These are phyloP conservation scores for Sphagnum fallax DNA, from an alignment of 228 moss, liverwort and hornwort genomes.

Conservation along the genomic window DNA sequence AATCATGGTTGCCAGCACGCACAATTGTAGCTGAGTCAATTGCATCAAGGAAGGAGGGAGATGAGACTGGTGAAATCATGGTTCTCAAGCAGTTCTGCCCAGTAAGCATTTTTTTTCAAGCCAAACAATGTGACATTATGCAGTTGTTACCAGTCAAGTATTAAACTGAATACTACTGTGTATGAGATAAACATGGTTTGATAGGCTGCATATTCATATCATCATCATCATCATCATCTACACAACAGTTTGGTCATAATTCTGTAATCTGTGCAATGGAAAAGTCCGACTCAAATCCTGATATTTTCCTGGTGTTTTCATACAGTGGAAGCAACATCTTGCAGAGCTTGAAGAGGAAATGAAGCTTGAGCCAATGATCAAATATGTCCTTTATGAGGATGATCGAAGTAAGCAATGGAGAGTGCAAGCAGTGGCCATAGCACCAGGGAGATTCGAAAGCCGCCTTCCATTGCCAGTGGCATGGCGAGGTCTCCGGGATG, in stretches of 20 bases:
- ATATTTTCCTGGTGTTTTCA: no score
- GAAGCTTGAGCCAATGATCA: constrained; percentile 60
- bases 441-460: constrained; percentile 74
- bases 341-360: constrained; percentile 81
- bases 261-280: no score
- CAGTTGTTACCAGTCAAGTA: no score
- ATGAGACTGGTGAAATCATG: constrained; percentile 82
- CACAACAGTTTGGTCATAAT: no score
- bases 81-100: constrained; percentile 79
- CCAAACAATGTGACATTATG: no score
- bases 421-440: constrained; percentile 76
- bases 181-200: no score
- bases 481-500: constrained; percentile 88
- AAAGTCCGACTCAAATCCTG: no score
- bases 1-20: constrained; percentile 93
- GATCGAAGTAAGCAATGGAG: constrained; percentile 86
- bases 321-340: constrained; percentile 87
- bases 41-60: constrained; percentile 60
- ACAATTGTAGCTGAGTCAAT: constrained; percentile 79
- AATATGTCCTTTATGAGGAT: constrained; percentile 97
- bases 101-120: constrained; percentile 27
- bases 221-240: no score
- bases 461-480: constrained; percentile 73
- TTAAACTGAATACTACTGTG: no score
- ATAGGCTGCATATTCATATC: no score